Conservation (phyloP, 345 rosid genomes). For the Citrus hindsii region DNA sequence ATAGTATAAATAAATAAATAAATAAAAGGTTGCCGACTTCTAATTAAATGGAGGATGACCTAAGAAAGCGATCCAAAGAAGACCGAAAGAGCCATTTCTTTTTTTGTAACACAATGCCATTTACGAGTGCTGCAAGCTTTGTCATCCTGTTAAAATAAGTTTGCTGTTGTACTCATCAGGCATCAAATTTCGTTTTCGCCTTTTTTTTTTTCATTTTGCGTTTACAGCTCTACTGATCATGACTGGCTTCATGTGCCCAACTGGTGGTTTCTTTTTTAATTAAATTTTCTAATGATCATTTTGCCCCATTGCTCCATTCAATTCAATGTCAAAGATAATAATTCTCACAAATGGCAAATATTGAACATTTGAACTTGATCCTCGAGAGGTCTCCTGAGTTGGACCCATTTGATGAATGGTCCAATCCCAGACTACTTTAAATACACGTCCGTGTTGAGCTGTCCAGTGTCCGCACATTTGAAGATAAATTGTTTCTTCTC, state of each 20-base stretch:
- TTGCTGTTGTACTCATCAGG: neutral
- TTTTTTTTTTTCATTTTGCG: neutral
- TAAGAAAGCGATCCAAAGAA: conserved; percentile 6
- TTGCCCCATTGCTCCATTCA: neutral
- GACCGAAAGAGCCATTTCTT: neutral
- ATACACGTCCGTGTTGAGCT: conserved; percentile 9
- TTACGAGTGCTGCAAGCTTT: conserved; percentile 8
- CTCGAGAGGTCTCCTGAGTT: neutral
- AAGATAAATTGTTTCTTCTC: neutral
- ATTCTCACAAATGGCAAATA: neutral
- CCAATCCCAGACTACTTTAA: neutral
- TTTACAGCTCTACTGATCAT: neutral
- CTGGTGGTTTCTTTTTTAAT: neutral
- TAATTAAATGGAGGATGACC: conserved; percentile 9
- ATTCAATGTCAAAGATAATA: neutral
- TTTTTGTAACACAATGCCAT: conserved; percentile 13
- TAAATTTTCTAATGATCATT: neutral
- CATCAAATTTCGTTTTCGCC: neutral
- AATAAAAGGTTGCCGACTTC: too few relatives aligned
- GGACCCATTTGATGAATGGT: neutral
- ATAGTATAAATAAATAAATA: too few relatives aligned
- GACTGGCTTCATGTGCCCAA: neutral
- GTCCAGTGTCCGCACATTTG: neutral
- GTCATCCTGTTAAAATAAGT: neutral
- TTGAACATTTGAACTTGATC: neutral